A percentile compares a stretch with the other conserved stretches of the same genome.
Evolutionary conservation across 306 rosid genomes (phyloP).

Genomic region (Erythrophleum fordii): DNA sequence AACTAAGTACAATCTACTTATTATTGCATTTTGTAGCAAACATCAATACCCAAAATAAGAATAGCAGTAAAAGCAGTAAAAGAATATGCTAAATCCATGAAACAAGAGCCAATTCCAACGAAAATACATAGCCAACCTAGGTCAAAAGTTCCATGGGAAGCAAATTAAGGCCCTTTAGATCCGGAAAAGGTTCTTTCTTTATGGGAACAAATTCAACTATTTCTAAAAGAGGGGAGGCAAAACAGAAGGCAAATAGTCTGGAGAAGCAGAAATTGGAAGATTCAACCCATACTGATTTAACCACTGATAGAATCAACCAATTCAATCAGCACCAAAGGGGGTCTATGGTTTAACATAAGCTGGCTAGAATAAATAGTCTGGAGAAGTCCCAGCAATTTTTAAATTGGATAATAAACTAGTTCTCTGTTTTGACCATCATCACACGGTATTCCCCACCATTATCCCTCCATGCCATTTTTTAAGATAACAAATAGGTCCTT

Average conservation of each 20-base stretch:
- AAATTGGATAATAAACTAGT: background rate
- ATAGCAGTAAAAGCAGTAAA: background rate
- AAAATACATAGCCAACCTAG: background rate
- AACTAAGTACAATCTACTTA: background rate
- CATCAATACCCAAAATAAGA: conserved; percentile 1
- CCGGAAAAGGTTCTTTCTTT: conserved; percentile 47
- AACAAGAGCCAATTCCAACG: conserved; percentile 28
- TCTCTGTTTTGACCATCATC: conserved; percentile 17
- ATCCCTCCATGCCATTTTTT: background rate
- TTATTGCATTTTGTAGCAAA: background rate
- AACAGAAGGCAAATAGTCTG: background rate
- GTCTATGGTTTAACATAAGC: conserved; percentile 11
- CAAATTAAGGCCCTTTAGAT: conserved; percentile 32
- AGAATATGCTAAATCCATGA: conserved; percentile 12
- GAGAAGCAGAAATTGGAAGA: conserved; percentile 11
- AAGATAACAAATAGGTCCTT: background rate
- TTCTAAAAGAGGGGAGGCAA: conserved; percentile 1
- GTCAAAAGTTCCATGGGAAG: conserved; percentile 39
- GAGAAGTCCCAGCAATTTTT: too few species aligned
- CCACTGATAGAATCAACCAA: conserved; percentile 31
- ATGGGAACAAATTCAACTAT: conserved; percentile 28
- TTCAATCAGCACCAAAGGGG: conserved; percentile 18
- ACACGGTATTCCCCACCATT: conserved; percentile 17
- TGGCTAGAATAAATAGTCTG: background rate
- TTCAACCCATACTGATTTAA: conserved; percentile 35